A percentile compares a stretch with the other conserved stretches of the same genome.
Evolutionary conservation across 352 stramenopile genomes (phyloP).

Genomic region (Pythium insidiosum): DNA sequence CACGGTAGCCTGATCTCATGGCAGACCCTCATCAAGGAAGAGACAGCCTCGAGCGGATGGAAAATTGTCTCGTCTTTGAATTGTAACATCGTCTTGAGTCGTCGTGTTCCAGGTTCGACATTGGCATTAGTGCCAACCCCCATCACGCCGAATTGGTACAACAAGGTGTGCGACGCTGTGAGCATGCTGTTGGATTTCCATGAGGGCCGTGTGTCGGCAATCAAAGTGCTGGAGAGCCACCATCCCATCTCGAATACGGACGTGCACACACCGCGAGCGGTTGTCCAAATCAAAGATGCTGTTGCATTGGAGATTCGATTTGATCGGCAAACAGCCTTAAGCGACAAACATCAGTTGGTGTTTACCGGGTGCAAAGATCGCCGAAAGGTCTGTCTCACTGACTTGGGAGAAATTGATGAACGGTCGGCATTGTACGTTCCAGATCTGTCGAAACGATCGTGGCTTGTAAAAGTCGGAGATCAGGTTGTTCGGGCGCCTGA

Average conservation of each 20-base stretch:
- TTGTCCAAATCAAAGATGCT: constrained; percentile 33
- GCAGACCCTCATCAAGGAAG: background rate
- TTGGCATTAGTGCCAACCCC: constrained; percentile 20
- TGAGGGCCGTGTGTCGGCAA: constrained; percentile 18
- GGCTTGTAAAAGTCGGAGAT: constrained; percentile 32
- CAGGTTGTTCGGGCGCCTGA: constrained; percentile 49
- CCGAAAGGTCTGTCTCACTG: no score
- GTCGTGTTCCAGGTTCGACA: no score
- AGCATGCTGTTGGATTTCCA: constrained; percentile 50
- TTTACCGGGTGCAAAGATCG: background rate
- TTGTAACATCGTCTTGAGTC: no score
- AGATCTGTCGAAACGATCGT: constrained; percentile 20
- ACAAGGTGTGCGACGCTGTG: constrained; percentile 45
- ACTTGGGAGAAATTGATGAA: no score
- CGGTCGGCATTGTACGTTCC: constrained; percentile 39
- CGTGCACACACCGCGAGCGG: constrained; percentile 4
- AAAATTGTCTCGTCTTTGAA: background rate
- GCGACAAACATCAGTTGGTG: constrained; percentile 8
- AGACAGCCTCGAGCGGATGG: background rate
- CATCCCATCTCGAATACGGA: constrained; percentile 24
- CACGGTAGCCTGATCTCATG: background rate
- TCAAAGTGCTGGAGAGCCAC: constrained; percentile 41
- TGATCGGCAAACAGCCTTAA: constrained; percentile 44
- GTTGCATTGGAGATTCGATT: constrained; percentile 64
- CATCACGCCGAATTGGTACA: constrained; percentile 47